Evolutionary conservation across 352 stramenopile species (phyloP), one percentile per base, ranked within the genome.

Genomic region (Halophytophthora batemanensis): DNA sequence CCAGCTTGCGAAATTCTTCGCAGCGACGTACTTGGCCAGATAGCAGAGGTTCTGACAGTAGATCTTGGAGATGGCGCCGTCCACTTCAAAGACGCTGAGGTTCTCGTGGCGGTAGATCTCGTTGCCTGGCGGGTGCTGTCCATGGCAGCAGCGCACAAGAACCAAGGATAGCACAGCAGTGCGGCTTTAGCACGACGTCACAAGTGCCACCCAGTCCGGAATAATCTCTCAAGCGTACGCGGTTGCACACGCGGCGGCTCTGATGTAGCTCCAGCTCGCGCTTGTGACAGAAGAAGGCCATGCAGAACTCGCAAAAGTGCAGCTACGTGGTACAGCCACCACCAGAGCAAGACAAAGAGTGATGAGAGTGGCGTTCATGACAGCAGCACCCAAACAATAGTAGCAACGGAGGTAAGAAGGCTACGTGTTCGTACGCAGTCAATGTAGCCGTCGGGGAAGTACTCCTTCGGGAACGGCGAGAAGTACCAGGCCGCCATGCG

Each of bases 21-120:
- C 25, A 31, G 25, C 15, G 1, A 72, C 79, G 22, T 68, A 90
- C 82, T 99, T 99, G 36, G 95, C 92, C 52, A 99, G 81, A n/a
- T 99, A 96, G 69, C 97, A 99, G 2, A 99, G 74, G 66, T 96
- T 99, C 76, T 99, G 96, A 77, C 96, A 98, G 69, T 99, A 99
- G 5, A 98, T 82, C 61, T 96, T 90, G 69, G 98, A 87, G 37
- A 98, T 86, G 28, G 93, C 95, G 14, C 97, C 97, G 53, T 99
- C 96, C 29, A 99, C 81, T 49, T 92, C 97, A 63, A 97, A 99
- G 42, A 99, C 95, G 44, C 82, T 96, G 19, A 99, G 50, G 53
- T 96, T 93, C 21, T 90, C 86, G 45, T 98, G 85, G 18, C 95
- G 75, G 66, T 99, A 99, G 45, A 99, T 90, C 54, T 95, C 85